A percentile compares a stretch with the other conserved stretches of the same genome.
Evolutionary conservation across 1,139 yeast species (phyloP).

Genomic region (Scheffersomyces cryptocercus): DNA sequence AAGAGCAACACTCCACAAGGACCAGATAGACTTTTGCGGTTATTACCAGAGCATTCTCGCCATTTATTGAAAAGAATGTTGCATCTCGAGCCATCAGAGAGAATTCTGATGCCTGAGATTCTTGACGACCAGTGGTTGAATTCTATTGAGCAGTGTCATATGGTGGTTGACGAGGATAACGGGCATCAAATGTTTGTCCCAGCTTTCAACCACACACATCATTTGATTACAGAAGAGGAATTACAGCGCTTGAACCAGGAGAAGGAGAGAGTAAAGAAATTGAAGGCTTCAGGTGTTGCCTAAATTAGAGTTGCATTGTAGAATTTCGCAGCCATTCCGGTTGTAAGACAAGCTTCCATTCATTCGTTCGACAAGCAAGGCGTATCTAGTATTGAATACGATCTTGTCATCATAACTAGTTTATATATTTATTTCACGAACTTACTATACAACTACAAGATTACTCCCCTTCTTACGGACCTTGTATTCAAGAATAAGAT

Average conservation of each 20-base stretch:
- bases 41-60: slow-evolving; percentile 39
- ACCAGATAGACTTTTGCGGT: slow-evolving; percentile 34
- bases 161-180: slow-evolving; percentile 6
- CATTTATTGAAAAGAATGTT: slow-evolving; percentile 38
- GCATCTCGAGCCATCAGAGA: slow-evolving; percentile 24
- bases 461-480: too few species aligned
- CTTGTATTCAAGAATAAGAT: too few species aligned
- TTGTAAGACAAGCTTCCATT: too few species aligned
- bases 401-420: too few species aligned
- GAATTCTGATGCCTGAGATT: slow-evolving; percentile 34
- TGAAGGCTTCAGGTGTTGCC: slow-evolving; percentile 15
- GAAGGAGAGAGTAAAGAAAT: slow-evolving; percentile 31
- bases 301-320: background rate
- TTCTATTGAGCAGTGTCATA: slow-evolving; percentile 31
- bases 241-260: slow-evolving; percentile 44
- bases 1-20: slow-evolving; percentile 19
- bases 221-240: slow-evolving; percentile 58
- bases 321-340: too few species aligned
- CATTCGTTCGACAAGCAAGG: too few species aligned
- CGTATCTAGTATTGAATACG: too few species aligned
- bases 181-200: slow-evolving; percentile 5
- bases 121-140: slow-evolving; percentile 27
- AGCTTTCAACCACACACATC: slow-evolving; percentile 50
- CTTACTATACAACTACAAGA: too few species aligned
- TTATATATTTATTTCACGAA: too few species aligned